phyloP scores from a whole-genome alignment of 352 stramenopile species.

The Aphanomyces stellatus region DNA sequence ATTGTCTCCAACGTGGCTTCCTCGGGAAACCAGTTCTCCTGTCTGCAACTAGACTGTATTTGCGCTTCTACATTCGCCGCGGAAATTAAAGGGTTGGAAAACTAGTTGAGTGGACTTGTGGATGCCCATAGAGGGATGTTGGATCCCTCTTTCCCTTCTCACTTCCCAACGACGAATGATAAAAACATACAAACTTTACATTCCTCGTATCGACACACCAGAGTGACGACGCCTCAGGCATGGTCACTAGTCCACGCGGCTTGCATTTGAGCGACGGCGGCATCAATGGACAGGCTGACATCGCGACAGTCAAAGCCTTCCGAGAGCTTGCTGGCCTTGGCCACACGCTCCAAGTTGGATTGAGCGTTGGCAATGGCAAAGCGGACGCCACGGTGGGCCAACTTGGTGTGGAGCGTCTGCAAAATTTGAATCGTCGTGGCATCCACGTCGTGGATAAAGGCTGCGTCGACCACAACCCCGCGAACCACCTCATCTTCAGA shows the following conservation, averaged over 20 bases:
- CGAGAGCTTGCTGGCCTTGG: not conserved
- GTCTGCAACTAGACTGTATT: no score
- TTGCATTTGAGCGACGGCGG: not conserved
- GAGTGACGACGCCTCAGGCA: no score
- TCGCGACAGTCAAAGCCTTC: not conserved
- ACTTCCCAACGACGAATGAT: no score
- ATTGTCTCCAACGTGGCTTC: no score
- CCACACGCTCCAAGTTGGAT: not conserved
- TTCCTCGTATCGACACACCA: not conserved
- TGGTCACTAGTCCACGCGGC: no score
- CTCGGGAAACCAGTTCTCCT: no score
- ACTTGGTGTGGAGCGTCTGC: not conserved
- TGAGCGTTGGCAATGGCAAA: not conserved
- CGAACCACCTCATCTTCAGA: not conserved
- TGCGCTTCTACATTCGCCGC: no score
- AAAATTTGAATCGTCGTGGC: slow-evolving; percentile 73
- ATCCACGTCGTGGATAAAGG: slow-evolving; percentile 77
- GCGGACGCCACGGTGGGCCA: not conserved
- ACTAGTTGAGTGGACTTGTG: no score
- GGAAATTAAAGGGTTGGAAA: no score
- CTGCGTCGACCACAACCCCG: slow-evolving; percentile 46
- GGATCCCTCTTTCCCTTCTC: no score
- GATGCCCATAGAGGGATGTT: no score
- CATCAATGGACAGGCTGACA: not conserved
- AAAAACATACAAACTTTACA: no score